These are phyloP conservation scores for Venturia pyrina DNA, from an alignment of 2,329 filamentous ascomycete genomes.

Conservation along the genomic window DNA sequence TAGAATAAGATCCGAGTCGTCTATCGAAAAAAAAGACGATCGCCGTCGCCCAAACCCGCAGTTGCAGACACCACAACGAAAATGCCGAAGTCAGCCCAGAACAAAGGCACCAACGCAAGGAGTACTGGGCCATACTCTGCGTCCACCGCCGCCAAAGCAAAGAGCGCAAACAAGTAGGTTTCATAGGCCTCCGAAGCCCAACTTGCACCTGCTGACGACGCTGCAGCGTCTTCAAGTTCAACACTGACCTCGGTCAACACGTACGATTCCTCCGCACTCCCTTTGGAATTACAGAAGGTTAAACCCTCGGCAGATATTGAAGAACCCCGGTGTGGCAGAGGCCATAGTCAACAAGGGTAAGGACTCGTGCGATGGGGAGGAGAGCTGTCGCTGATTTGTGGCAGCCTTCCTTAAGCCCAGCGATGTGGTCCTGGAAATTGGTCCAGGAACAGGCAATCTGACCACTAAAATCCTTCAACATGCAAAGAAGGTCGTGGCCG, in stretches of 20 bases:
- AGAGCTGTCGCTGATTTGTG: not conserved
- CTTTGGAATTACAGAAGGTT: not conserved
- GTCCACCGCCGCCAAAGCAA: constrained; percentile 15
- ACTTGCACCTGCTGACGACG: not conserved
- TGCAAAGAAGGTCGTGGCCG: constrained; percentile 71
- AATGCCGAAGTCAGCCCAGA: constrained; percentile 36
- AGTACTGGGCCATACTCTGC: constrained; percentile 31
- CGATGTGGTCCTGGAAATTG: constrained; percentile 81
- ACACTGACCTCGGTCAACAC: not conserved
- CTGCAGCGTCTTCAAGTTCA: not conserved
- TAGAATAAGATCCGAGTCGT: too few species aligned
- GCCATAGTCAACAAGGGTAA: constrained; percentile 65
- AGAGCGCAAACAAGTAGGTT: constrained; percentile 7
- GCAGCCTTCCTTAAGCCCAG: constrained; percentile 74
- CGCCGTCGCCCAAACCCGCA: too few species aligned
- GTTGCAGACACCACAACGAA: not conserved
- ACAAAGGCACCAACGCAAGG: constrained; percentile 26
- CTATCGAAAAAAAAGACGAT: too few species aligned
- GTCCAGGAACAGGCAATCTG: constrained; percentile 80
- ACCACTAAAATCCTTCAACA: constrained; percentile 84
- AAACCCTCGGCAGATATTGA: constrained; percentile 60
- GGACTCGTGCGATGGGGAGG: not conserved
- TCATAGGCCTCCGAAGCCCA: not conserved
- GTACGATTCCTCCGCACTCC: not conserved
- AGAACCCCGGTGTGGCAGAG: constrained; percentile 77